Conservation (phyloP, 805 yeast genomes). For the Candida jianshihensis region DNA sequence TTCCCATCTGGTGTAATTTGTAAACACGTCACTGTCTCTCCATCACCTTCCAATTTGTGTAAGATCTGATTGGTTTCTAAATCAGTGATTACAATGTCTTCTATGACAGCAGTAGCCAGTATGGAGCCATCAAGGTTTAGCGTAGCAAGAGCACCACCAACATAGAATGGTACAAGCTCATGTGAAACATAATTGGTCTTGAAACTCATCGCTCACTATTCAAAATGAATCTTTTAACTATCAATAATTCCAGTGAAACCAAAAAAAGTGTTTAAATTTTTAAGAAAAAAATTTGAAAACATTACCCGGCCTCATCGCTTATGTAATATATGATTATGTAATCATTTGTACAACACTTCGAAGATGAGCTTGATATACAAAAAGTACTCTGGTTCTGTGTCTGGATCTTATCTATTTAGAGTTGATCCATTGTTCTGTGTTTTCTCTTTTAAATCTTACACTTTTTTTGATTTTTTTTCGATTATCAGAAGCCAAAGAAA, state of each 20-base stretch:
- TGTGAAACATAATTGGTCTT: conserved; percentile 28
- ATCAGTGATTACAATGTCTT: conserved; percentile 67
- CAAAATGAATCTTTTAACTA: neutral
- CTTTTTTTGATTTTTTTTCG: too few relatives aligned
- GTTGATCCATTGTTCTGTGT: too few relatives aligned
- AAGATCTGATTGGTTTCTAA: conserved; percentile 49
- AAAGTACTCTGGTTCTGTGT: too few relatives aligned
- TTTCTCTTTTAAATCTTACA: too few relatives aligned
- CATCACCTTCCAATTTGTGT: conserved; percentile 67
- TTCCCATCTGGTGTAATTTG: conserved; percentile 71
- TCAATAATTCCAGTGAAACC: neutral
- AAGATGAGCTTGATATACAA: too few relatives aligned
- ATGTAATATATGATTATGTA: neutral
- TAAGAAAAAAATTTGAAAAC: neutral
- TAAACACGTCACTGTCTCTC: conserved; percentile 77
- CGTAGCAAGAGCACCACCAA: conserved; percentile 76
- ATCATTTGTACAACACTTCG: neutral
- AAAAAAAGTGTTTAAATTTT: neutral
- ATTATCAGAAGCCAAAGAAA: too few relatives aligned
- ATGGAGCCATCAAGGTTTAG: conserved; percentile 53
- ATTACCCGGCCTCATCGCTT: neutral
- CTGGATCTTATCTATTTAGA: too few relatives aligned
- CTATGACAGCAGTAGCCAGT: conserved; percentile 75
- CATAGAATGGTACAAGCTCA: conserved; percentile 73
- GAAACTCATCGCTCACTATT: conserved; percentile 11